Percentiles rank a stretch among this genome's conserved stretches.
Conservation (phyloP, 306 rosid genomes). For the Lathyrus oleraceus region DNA sequence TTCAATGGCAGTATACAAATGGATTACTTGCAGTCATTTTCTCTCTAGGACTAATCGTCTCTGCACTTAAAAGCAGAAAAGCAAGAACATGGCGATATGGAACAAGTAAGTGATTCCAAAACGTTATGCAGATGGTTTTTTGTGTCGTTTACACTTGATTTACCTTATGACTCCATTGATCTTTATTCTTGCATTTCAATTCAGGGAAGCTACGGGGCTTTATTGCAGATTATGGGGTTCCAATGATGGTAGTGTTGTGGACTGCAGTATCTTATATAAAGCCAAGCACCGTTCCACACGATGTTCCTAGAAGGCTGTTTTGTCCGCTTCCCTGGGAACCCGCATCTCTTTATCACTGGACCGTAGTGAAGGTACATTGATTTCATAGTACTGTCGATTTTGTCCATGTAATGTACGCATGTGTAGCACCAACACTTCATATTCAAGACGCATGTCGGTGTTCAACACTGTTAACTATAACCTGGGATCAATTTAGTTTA, state of each 20-base stretch:
- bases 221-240: conserved; percentile 85
- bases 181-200: conserved; percentile 22
- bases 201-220: conserved; percentile 73
- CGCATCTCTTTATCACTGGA: conserved; percentile 74
- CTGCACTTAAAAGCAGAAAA: conserved; percentile 70
- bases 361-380: conserved; percentile 60
- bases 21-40: conserved; percentile 77
- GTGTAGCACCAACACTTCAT: not conserved
- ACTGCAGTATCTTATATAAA: conserved; percentile 63
- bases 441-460: not conserved
- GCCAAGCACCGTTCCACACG: conserved; percentile 58
- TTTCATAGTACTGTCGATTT: not conserved
- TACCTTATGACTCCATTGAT: conserved; percentile 23
- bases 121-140: conserved; percentile 1
- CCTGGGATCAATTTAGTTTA: conserved; percentile 11
- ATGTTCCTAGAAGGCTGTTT: conserved; percentile 77
- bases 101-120: conserved; percentile 56
- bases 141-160: conserved; percentile 15
- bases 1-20: conserved; percentile 71
- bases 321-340: conserved; percentile 85
- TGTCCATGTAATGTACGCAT: not conserved
- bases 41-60: conserved; percentile 59
- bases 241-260: conserved; percentile 80
- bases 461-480: conserved; percentile 5
- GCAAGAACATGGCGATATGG: conserved; percentile 90